Evolutionary conservation across 2,329 filamentous ascomycete genomes (phyloP).

Genomic region (Pseudocercospora fuligena): DNA sequence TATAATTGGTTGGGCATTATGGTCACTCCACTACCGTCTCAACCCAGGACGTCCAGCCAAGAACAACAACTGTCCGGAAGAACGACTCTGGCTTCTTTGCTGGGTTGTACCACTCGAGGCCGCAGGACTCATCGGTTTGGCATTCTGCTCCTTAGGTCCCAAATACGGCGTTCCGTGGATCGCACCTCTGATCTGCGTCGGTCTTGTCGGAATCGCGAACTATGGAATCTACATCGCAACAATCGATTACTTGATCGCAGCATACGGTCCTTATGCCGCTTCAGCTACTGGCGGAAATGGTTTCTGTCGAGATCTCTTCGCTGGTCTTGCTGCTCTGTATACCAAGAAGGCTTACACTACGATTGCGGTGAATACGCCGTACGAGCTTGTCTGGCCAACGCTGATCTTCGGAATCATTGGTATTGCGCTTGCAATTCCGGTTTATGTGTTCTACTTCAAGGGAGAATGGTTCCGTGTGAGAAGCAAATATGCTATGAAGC

Average conservation of each 20-base stretch:
- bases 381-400: constrained; percentile 53
- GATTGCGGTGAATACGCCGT: constrained; percentile 33
- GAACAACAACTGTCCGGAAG: constrained; percentile 63
- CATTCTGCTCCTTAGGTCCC: constrained; percentile 69
- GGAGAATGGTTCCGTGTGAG: constrained; percentile 48
- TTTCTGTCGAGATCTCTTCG: constrained; percentile 73
- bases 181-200: constrained; percentile 67
- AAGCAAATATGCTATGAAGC: constrained; percentile 54
- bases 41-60: constrained; percentile 54
- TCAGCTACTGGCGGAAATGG: constrained; percentile 78
- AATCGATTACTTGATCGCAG: constrained; percentile 69
- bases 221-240: constrained; percentile 42
- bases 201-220: constrained; percentile 73
- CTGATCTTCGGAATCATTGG: constrained; percentile 59
- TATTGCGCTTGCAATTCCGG: constrained; percentile 57
- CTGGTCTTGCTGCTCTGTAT: constrained; percentile 71
- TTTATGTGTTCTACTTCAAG: constrained; percentile 60
- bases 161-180: constrained; percentile 65
- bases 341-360: constrained; percentile 58
- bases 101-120: constrained; percentile 65
- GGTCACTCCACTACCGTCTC: constrained; percentile 51
- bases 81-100: constrained; percentile 67
- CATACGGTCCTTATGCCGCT: constrained; percentile 69
- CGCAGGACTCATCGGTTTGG: constrained; percentile 72
- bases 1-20: constrained; percentile 64